Evolutionary conservation across 192 early-diverging fungal genomes (phyloP), one percentile per base, ranked within the genome.

Genomic region (Radiomyces spectabilis): DNA sequence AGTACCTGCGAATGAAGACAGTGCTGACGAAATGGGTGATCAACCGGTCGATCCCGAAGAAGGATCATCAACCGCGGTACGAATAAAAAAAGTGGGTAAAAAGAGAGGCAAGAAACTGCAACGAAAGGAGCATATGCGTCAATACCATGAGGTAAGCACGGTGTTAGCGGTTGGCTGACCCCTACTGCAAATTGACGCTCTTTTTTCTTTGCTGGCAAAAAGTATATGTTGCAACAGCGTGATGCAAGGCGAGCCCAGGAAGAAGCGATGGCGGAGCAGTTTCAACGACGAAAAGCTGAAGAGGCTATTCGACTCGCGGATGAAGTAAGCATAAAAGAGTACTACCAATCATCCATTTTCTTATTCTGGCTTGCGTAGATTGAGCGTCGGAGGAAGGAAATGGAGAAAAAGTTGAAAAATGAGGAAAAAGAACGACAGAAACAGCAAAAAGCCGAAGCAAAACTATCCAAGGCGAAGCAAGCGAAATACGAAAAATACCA

Each of bases 41-140:
- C 16, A 52, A 25, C 32, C 37, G 22, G 25, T 26, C 12, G 34
- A 52, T 22, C 33, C 50, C 15, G 32, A 38, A 13, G 50, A 52
- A 52, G 50, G 50, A 13, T 37, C 50, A 52, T 52, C 50, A 26
- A 52, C 50, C 16, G 50, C 33, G 18, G 50, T 52, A 9, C 50
- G 50, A n/a, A 34, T 52, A 1, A 52, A 38, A 34, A 52, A 52
- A 25, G 35, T 52, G 21, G 50, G 50, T 5, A 52, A 52, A 19
- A 52, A 52, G 24, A 31, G 34, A 39, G 50, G 32, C 13, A 37
- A 52, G 24, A 52, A 52, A 22, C 18, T 52, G 34, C 33, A 38
- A n/a, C 31, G 50, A 37, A 52, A 52, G 16, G 50, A 52, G 27
- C 50, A 52, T 4, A 52, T 52, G 50, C 19, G 50, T 19, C 50